A percentile compares a stretch with the other conserved stretches of the same genome.
Conservation (phyloP, 2,329 filamentous ascomycete genomes). For the Xenosphaeropsis pyriputrescens region DNA sequence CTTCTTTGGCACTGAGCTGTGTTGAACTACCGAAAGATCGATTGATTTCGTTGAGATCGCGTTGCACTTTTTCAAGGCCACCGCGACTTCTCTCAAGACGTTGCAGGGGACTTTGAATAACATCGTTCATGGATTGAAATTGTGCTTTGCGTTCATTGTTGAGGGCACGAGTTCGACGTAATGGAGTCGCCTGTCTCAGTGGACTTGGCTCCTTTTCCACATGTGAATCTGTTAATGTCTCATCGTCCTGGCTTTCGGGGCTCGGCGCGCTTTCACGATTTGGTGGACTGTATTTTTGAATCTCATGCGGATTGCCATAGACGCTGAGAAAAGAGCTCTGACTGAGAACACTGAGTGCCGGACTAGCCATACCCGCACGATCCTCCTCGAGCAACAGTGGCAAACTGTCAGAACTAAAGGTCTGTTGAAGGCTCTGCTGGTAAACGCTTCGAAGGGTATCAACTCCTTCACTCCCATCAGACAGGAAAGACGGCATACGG, state of each 20-base stretch:
- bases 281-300: constrained; percentile 4
- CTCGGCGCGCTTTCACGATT: no score
- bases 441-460: constrained; percentile 48
- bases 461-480: constrained; percentile 40
- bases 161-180: constrained; percentile 2
- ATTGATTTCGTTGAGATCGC: constrained; percentile 13
- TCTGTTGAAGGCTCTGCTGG: constrained; percentile 21
- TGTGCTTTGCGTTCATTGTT: constrained; percentile 13
- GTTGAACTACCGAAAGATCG: constrained; percentile 3
- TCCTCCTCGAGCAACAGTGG: constrained; percentile 29
- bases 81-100: constrained; percentile 23
- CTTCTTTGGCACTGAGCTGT: constrained; percentile 7
- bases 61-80: constrained; percentile 23
- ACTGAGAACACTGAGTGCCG: constrained; percentile 47
- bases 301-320: constrained; percentile 30
- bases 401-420: constrained; percentile 31
- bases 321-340: constrained; percentile 54
- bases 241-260: constrained; percentile 13
- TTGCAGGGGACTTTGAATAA: constrained; percentile 35
- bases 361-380: constrained; percentile 31
- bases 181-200: constrained; percentile 5
- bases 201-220: constrained; percentile 2
- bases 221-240: background rate
- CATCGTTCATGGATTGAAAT: constrained; percentile 29
- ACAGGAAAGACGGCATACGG: constrained; percentile 51